Conservation (phyloP, 2,329 filamentous ascomycete species). For the Leptographium lundbergii region DNA sequence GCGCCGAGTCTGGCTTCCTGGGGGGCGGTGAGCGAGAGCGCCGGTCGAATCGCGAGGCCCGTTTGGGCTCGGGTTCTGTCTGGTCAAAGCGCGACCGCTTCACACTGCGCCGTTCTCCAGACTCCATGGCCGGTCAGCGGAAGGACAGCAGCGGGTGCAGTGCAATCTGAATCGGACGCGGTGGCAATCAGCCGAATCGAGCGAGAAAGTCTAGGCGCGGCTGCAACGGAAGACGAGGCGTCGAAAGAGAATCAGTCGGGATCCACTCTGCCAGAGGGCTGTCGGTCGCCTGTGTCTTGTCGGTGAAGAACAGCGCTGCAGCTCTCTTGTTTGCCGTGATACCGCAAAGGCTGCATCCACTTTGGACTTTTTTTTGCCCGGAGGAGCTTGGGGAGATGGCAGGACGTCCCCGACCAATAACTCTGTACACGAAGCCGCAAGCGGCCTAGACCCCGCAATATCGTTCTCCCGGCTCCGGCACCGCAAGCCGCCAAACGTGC, state of each 20-base stretch:
- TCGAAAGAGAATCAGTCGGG: background rate
- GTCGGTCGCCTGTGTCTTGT: too few species aligned
- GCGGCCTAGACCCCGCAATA: background rate
- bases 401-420: too few species aligned
- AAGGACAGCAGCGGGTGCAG: too few species aligned
- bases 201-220: too few species aligned
- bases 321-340: background rate
- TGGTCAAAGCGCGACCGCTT: conserved; percentile 95
- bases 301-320: background rate
- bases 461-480: background rate
- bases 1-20: conserved; percentile 52
- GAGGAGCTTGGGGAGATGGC: background rate
- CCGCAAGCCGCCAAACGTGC: background rate
- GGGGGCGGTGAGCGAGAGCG: conserved; percentile 73
- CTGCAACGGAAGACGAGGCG: background rate
- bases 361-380: background rate
- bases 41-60: conserved; percentile 74
- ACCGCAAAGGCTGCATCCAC: background rate
- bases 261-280: too few species aligned
- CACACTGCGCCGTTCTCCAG: conserved; percentile 57
- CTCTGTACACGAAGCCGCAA: background rate
- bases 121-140: conserved; percentile 45
- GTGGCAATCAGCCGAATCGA: too few species aligned
- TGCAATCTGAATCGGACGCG: too few species aligned
- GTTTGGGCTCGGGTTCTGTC: conserved; percentile 67